Percentiles rank a stretch among this genome's conserved stretches.
These are phyloP conservation scores for Microbotryomycetes sp. DNA, from an alignment of 1,284 basidiomycete genomes.

Conservation along the genomic window DNA sequence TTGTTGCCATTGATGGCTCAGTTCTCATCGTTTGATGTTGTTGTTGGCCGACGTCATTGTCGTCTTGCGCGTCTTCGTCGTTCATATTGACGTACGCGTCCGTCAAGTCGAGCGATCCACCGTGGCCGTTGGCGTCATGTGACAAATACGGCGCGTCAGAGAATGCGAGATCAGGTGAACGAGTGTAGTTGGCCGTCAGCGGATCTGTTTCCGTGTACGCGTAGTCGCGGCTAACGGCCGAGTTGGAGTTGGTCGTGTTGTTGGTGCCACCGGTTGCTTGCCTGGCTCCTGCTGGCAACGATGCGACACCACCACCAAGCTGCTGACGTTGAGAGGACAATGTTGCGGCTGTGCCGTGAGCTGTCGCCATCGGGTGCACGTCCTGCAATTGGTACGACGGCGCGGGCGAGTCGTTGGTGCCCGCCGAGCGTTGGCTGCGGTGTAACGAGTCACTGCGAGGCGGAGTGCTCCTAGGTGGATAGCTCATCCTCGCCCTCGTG, in stretches of 20 bases:
- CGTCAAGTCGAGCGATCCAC: constrained; percentile 14
- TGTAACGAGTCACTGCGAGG: background rate
- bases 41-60: too few relatives aligned
- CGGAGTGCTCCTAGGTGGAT: background rate
- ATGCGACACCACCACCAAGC: too few relatives aligned
- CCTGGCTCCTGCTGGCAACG: background rate
- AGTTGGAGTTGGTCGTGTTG: background rate
- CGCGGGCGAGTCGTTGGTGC: too few relatives aligned
- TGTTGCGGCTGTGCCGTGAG: background rate
- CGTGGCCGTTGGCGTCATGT: constrained; percentile 5
- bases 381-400: background rate
- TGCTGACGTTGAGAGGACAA: too few relatives aligned
- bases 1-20: constrained; percentile 9
- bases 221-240: background rate
- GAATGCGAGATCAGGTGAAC: background rate
- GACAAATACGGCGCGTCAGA: constrained; percentile 24
- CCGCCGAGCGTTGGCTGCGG: background rate
- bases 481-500: too few relatives aligned
- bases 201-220: constrained; percentile 19
- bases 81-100: constrained; percentile 6
- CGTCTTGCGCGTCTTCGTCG: background rate
- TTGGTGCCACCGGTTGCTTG: background rate
- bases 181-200: constrained; percentile 10
- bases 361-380: background rate
- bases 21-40: background rate